Conservation (phyloP, 2,329 filamentous ascomycete genomes). For the Neodidymelliopsis sp. region DNA sequence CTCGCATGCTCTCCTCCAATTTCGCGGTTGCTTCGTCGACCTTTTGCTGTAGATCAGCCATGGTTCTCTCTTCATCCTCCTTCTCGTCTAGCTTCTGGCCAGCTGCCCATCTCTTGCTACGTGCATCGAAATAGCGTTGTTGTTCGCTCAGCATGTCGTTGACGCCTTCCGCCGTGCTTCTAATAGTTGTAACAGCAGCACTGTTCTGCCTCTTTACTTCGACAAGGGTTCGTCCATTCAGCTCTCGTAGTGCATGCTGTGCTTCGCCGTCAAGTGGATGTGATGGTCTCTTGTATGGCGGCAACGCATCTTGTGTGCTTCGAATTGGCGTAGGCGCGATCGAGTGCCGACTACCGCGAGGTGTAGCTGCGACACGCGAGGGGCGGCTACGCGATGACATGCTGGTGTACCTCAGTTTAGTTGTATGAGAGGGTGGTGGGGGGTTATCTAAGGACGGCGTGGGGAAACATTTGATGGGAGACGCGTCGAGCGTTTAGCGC, state of each 20-base stretch:
- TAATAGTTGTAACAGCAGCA: slow-evolving; percentile 57
- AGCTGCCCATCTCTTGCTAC: slow-evolving; percentile 45
- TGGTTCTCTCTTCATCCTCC: slow-evolving; percentile 48
- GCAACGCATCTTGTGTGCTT: slow-evolving; percentile 41
- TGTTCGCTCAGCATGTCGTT: slow-evolving; percentile 62
- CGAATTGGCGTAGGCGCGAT: slow-evolving; percentile 16
- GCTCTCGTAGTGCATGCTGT: slow-evolving; percentile 55
- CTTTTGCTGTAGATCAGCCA: slow-evolving; percentile 52
- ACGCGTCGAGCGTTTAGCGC: slow-evolving; percentile 13
- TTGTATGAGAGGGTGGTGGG: not conserved
- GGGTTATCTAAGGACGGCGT: slow-evolving; percentile 1
- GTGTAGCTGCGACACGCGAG: slow-evolving; percentile 26
- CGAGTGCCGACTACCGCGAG: slow-evolving; percentile 25
- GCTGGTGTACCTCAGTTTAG: not conserved
- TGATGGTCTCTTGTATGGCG: slow-evolving; percentile 62
- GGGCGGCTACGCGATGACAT: slow-evolving; percentile 37
- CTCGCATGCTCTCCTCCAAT: slow-evolving; percentile 66
- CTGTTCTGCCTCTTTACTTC: slow-evolving; percentile 59
- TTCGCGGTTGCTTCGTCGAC: slow-evolving; percentile 61
- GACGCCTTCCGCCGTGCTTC: slow-evolving; percentile 59
- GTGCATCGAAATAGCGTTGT: slow-evolving; percentile 46
- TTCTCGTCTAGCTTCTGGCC: slow-evolving; percentile 47
- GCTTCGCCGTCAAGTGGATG: slow-evolving; percentile 59
- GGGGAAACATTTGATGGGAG: slow-evolving; percentile 4
- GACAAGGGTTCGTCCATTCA: slow-evolving; percentile 54